Evolutionary conservation across 2,329 filamentous ascomycete genomes (phyloP).

Genomic region (Diaporthe nobilis): DNA sequence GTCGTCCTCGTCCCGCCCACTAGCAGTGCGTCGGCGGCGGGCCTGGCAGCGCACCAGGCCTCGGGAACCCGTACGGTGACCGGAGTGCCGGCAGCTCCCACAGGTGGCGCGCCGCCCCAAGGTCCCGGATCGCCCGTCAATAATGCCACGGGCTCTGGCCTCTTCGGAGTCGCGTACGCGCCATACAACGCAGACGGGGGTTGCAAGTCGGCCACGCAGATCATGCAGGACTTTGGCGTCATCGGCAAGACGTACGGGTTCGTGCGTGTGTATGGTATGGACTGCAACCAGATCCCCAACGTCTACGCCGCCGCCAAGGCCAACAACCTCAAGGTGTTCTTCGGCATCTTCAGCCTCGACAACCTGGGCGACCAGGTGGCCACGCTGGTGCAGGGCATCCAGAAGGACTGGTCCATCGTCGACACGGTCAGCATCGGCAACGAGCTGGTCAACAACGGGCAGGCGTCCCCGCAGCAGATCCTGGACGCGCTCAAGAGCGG

Average conservation of each 20-base stretch:
- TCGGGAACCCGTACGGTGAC: not conserved
- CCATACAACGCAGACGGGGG: slow-evolving; percentile 64
- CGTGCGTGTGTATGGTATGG: slow-evolving; percentile 84
- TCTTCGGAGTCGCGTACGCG: slow-evolving; percentile 63
- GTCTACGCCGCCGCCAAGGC: slow-evolving; percentile 74
- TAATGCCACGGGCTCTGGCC: slow-evolving; percentile 41
- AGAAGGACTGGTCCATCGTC: slow-evolving; percentile 76
- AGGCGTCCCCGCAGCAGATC: slow-evolving; percentile 67
- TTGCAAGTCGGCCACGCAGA: slow-evolving; percentile 77
- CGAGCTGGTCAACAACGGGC: slow-evolving; percentile 79
- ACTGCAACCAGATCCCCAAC: slow-evolving; percentile 79
- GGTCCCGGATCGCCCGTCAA: slow-evolving; percentile 7
- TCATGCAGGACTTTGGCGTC: slow-evolving; percentile 74
- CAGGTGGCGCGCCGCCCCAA: not conserved
- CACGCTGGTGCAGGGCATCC: slow-evolving; percentile 71
- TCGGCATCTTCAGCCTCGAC: slow-evolving; percentile 78
- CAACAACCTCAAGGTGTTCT: slow-evolving; percentile 79
- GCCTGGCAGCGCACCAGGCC: not conserved
- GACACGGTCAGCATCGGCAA: slow-evolving; percentile 85
- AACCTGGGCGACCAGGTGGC: slow-evolving; percentile 70
- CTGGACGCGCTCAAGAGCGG: slow-evolving; percentile 70
- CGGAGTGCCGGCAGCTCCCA: not conserved
- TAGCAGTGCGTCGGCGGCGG: slow-evolving; percentile 23
- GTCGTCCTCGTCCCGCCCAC: slow-evolving; percentile 50
- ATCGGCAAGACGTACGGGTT: slow-evolving; percentile 69